Evolutionary conservation across 768 basidiomycete species (phyloP).

Genomic region (Postia placenta): DNA sequence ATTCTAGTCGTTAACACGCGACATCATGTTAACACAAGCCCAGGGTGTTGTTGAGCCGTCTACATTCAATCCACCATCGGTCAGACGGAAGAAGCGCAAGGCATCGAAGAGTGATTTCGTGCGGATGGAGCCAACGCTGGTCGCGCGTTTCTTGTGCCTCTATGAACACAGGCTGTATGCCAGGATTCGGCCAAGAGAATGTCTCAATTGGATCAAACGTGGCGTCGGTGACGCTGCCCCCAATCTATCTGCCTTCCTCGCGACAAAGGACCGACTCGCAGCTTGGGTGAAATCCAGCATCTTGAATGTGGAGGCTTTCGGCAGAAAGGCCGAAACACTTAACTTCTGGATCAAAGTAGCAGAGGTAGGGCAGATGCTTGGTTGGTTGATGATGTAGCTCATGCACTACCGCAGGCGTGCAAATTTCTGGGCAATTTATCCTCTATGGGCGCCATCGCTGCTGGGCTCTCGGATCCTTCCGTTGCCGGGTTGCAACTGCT

Average conservation of each 20-base stretch:
- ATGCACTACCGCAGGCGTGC: slow-evolving; percentile 45
- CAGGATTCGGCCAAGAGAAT: slow-evolving; percentile 69
- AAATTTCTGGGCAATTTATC: slow-evolving; percentile 56
- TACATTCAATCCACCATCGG: slow-evolving; percentile 12
- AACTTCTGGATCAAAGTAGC: slow-evolving; percentile 78
- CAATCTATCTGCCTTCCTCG: slow-evolving; percentile 48
- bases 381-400: neutral
- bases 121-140: slow-evolving; percentile 56
- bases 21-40: neutral
- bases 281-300: slow-evolving; percentile 66
- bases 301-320: slow-evolving; percentile 42
- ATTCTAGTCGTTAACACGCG: slow-evolving; percentile 1
- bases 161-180: slow-evolving; percentile 65
- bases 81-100: slow-evolving; percentile 35
- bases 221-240: slow-evolving; percentile 32
- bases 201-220: slow-evolving; percentile 52
- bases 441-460: slow-evolving; percentile 61
- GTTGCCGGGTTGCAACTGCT: slow-evolving; percentile 54
- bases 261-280: slow-evolving; percentile 55
- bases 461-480: slow-evolving; percentile 53
- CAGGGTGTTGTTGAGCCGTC: slow-evolving; percentile 5
- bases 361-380: slow-evolving; percentile 39
- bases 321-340: slow-evolving; percentile 50
- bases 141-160: slow-evolving; percentile 81
- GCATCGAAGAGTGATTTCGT: slow-evolving; percentile 54